Evolutionary conservation across 164 flowering plant genomes (phyloP), one percentile per base, ranked within the genome.

Genomic region (Euptelea pleiosperma): DNA sequence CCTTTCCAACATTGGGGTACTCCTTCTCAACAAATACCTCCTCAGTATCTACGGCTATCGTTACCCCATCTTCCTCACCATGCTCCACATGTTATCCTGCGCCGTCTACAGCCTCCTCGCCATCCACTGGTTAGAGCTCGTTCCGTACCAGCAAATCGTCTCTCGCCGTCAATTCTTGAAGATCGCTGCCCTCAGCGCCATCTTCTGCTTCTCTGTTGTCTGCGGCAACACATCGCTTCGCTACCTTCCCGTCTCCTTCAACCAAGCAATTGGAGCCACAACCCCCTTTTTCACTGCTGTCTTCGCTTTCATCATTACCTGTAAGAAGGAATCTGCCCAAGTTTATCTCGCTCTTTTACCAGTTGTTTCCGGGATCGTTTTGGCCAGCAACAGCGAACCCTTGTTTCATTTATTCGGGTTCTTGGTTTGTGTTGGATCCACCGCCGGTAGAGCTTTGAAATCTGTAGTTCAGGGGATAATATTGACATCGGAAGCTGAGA

Each of bases 211-310:
- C 82, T 86, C 92, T 11, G 98, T 91, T 37, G 98, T 91, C 3
- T 85, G 92, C 51, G 98, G 98, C 0, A 91, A 91, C 62, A 83
- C 96, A 10, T 86, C 96, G 0, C 69, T 91, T 26, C 70, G 94
- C 21, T 89, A 89, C 79, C 63, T 91, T 0, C 98, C 95, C 0
- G 89, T 91, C 2, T 89, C 96, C 6, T 91, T 91, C 50, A 89
- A 91, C 41, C 98, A 91, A 61, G 96, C 95, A 0, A 84, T 92
- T 36, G 98, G 96, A 0, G 96, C 98, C 0, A 92, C 98, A 0
- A 89, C 96, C 14, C 98, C 98, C 1, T 92, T 92, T 46, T 92
- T 92, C 77, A 92, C 98, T 6, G 96, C 98, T 8, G 70, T 89
- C 3, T 92, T 92, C 48, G 91, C 96, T 0, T 84, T 92, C 61